Base-by-base conservation (phyloP, 441 rosid genomes). In the Populus hybrid region DNA sequence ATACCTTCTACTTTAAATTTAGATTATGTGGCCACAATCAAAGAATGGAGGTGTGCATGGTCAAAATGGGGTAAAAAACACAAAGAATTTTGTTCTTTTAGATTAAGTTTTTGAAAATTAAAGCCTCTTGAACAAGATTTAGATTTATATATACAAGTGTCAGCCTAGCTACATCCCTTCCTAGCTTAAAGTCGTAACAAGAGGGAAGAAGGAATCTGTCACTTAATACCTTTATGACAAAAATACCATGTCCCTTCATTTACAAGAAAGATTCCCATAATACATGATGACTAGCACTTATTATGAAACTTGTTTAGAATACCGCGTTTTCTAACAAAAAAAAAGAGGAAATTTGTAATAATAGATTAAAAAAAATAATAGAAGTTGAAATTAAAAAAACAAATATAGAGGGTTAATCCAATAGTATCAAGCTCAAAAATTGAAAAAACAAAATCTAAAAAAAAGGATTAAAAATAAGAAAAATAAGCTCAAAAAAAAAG, bases 201-300 rank as follows among this genome's bases (percentile, higher is more conserved):
- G 82, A 82, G 80, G 84, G 83, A 84, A 84, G 77, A 74, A 46
- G 74, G 87, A 79, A 84, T 86, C 83, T 70, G 69, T 77, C 85
- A n/a, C n/a, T n/a, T n/a, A n/a, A n/a, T n/a, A 75, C 73, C 16
- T 7, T 67, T 64, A 71, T 84, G 81, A 84, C 89, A 73, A 76
- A 64, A 85, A 83, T 84, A 72, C 81, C 92, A 87, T 64, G 3
- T 34, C 20, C 70, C 72, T 79, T 70, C 46, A 57, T 72, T 38
- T 3, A 57, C 32, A 24, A 66, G 11, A 50, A 66, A 78, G 74
- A 46, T 74, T 70, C 75, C 67, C 42, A 6, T 64, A 73, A 73
- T 72, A 73, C 77, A 77, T 80, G 82, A 77, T 81, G 69, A 80
- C 2, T 34, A 1, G 8, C 36, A 34, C 1, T 32, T 32, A 32